These are phyloP conservation scores for Teratosphaeriaceae sp. DNA, from an alignment of 2,329 filamentous ascomycete genomes.

Conservation along the genomic window DNA sequence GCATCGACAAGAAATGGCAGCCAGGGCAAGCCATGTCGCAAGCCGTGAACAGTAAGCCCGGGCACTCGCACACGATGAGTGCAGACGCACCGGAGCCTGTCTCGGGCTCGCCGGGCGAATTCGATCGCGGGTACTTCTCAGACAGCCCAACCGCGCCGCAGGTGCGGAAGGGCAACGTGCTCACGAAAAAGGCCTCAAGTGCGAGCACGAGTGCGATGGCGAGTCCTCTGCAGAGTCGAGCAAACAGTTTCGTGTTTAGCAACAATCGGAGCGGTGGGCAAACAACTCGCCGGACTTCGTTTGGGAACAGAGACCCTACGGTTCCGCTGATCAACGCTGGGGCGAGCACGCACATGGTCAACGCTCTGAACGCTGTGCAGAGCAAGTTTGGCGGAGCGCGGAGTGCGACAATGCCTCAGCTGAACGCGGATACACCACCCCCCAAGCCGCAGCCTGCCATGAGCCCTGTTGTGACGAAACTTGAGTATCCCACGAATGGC, in stretches of 20 bases:
- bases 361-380: constrained; percentile 17
- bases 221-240: constrained; percentile 44
- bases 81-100: constrained; percentile 17
- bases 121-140: constrained; percentile 90
- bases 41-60: constrained; percentile 5
- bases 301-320: constrained; percentile 36
- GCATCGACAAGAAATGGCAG: constrained; percentile 51
- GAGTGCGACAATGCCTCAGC: constrained; percentile 20
- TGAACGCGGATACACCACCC: constrained; percentile 28
- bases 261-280: constrained; percentile 1
- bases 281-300: constrained; percentile 65
- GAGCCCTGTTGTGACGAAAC: constrained; percentile 51
- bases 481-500: constrained; percentile 42
- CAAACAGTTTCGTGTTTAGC: constrained; percentile 50
- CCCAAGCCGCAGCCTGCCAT: constrained; percentile 31
- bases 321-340: constrained; percentile 30
- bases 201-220: constrained; percentile 26
- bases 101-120: constrained; percentile 48
- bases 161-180: constrained; percentile 61
- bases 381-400: constrained; percentile 16
- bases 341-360: constrained; percentile 6
- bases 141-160: constrained; percentile 57
- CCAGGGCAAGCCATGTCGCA: constrained; percentile 18
- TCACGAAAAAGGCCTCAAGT: constrained; percentile 59
- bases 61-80: constrained; percentile 18